Base-by-base conservation (phyloP, 106 monocot species). In the Vanilla planifolia region DNA sequence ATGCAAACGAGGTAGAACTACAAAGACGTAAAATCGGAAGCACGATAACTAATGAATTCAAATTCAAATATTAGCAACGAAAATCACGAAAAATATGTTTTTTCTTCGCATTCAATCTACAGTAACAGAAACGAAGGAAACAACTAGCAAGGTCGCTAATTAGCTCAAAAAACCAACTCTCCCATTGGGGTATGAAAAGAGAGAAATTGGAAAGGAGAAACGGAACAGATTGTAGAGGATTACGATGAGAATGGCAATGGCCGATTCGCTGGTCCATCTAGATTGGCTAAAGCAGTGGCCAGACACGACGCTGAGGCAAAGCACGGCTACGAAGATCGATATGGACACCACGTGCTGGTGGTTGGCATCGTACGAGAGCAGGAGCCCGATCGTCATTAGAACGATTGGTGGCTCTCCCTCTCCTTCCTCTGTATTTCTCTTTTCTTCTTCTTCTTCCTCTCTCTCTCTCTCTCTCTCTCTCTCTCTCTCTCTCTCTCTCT, bases 261-360 rank as follows among this genome's bases (percentile, higher is more conserved):
- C 71, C 44, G 65, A 71, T 43, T 77, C 77, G 35, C 71, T 77
- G 21, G 71, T 42, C 77, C 77, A 77, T 61, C 52, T 35, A 45
- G 69, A 61, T 59, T 71, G 65, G 43, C 51, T 66, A 9, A 77
- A 53, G 33, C 71, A 34, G 66, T 66, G 71, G 24, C 77, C 77
- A 34, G 46, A 43, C 28, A 71, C 43, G 59, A 77, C 65, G 70
- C 77, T 71, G 48, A 77, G 29, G 61, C 70, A 77, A 20, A 77
- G 71, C 29, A 77, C 71, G 11, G 70, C 71, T 27, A 57, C 26
- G 43, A 77, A 77, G 32, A 77, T 52, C 32, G 71, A 71, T 35
- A 77, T 55, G 27, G 77, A 66, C 27, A 77, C 71, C 28, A 77
- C 71, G 37, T 26, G 58, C 23, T 6, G 10, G 11, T 25, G 58